Evolutionary conservation across 129 eudicot species (phyloP).

Genomic region (Glebionis coronaria): DNA sequence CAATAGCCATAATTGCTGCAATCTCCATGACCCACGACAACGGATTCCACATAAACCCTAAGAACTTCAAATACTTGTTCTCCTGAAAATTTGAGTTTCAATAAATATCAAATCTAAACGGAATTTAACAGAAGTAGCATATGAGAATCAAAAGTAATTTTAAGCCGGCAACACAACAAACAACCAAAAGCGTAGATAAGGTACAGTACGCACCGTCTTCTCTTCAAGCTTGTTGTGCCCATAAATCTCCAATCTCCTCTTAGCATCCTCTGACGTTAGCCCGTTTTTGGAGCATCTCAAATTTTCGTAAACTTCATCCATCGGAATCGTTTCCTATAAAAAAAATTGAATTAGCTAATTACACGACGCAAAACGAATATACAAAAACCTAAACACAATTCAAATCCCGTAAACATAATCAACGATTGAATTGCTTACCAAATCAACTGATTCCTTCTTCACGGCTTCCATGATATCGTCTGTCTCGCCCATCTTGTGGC

Average conservation of each 20-base stretch:
- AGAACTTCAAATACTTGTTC: constrained; percentile 69
- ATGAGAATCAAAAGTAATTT: not conserved
- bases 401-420: not conserved
- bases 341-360: constrained; percentile 6
- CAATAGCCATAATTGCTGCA: constrained; percentile 90
- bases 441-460: constrained; percentile 71
- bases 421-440: constrained; percentile 46
- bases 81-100: constrained; percentile 46
- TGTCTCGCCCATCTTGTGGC: constrained; percentile 48
- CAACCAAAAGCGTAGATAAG: not conserved
- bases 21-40: constrained; percentile 94
- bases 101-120: constrained; percentile 17
- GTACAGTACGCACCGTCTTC: constrained; percentile 41
- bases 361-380: constrained; percentile 15
- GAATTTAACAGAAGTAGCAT: not conserved
- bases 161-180: constrained; percentile 11
- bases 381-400: not conserved
- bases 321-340: constrained; percentile 57
- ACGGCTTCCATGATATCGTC: constrained; percentile 71
- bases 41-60: constrained; percentile 91
- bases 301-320: constrained; percentile 70
- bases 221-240: constrained; percentile 85
- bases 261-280: constrained; percentile 54
- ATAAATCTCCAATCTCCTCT: constrained; percentile 56
- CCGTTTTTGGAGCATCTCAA: constrained; percentile 60